These are phyloP conservation scores for Senecio squalidus DNA, from an alignment of 140 eudicot species.

Conservation along the genomic window DNA sequence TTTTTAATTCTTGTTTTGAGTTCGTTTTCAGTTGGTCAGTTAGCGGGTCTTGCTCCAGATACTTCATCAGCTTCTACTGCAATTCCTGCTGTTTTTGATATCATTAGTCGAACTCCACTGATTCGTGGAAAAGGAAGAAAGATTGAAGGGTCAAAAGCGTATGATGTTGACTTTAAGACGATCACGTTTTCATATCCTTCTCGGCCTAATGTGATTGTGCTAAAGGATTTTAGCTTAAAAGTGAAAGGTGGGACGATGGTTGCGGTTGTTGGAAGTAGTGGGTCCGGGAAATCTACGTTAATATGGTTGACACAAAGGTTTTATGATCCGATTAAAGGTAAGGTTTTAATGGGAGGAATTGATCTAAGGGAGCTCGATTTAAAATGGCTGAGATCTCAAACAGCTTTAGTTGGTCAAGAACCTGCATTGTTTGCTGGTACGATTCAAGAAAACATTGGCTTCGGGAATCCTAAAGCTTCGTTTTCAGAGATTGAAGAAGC, in stretches of 20 bases:
- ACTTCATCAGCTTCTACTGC: slow-evolving; percentile 59
- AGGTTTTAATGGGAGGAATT: slow-evolving; percentile 57
- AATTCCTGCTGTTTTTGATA: slow-evolving; percentile 50
- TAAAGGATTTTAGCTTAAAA: slow-evolving; percentile 61
- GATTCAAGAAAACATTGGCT: slow-evolving; percentile 67
- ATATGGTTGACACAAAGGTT: slow-evolving; percentile 79
- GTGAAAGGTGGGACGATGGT: slow-evolving; percentile 67
- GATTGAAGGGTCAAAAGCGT: slow-evolving; percentile 40
- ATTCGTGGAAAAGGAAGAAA: slow-evolving; percentile 49
- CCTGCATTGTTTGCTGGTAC: slow-evolving; percentile 82
- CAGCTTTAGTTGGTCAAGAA: slow-evolving; percentile 83
- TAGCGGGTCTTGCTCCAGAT: slow-evolving; percentile 86
- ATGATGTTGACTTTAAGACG: slow-evolving; percentile 61
- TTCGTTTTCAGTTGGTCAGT: slow-evolving; percentile 79
- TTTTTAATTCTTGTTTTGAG: slow-evolving; percentile 78
- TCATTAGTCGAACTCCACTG: slow-evolving; percentile 47
- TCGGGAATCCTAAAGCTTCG: slow-evolving; percentile 68
- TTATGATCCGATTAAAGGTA: slow-evolving; percentile 72
- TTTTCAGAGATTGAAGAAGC: slow-evolving; percentile 86
- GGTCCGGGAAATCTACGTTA: slow-evolving; percentile 81
- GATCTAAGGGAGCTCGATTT: slow-evolving; percentile 63
- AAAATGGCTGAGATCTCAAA: slow-evolving; percentile 71
- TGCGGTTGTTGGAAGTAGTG: slow-evolving; percentile 84
- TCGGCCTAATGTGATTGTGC: slow-evolving; percentile 55
- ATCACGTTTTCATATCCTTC: slow-evolving; percentile 71